These are phyloP conservation scores for Rhodotorula paludigena DNA, from an alignment of 768 basidiomycete species.

Conservation along the genomic window DNA sequence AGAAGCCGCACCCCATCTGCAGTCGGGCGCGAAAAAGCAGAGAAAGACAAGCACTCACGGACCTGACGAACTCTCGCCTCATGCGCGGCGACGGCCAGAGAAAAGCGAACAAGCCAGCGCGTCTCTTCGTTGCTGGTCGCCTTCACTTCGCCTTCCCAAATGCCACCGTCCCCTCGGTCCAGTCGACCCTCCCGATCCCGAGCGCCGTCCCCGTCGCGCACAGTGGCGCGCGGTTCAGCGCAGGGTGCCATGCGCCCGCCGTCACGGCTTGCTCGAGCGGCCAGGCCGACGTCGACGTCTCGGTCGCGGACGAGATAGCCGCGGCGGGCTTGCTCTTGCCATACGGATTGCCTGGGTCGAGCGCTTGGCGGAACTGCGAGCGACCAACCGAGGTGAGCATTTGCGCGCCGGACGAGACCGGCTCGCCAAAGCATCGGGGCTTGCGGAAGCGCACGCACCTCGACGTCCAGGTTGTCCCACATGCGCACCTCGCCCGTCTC, in stretches of 20 bases:
- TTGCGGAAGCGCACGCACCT: too few species aligned
- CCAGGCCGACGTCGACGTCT: conserved; percentile 63
- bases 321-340: neutral
- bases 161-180: conserved; percentile 43
- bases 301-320: neutral
- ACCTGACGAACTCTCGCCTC: too few species aligned
- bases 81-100: too few species aligned
- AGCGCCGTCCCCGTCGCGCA: conserved; percentile 75
- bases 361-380: neutral
- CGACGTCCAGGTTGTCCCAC: conserved; percentile 78
- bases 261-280: conserved; percentile 70
- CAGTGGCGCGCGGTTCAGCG: conserved; percentile 55
- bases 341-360: conserved; percentile 1
- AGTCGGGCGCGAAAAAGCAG: too few species aligned
- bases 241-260: conserved; percentile 72
- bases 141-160: too few species aligned
- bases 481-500: conserved; percentile 71
- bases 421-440: neutral
- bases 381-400: neutral
- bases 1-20: too few species aligned
- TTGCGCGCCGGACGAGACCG: neutral
- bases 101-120: too few species aligned
- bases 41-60: too few species aligned
- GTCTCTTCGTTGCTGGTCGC: too few species aligned
- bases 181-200: conserved; percentile 81